These are phyloP conservation scores for Monosporascus sp. DNA, from an alignment of 2,329 filamentous ascomycete species.

Conservation along the genomic window DNA sequence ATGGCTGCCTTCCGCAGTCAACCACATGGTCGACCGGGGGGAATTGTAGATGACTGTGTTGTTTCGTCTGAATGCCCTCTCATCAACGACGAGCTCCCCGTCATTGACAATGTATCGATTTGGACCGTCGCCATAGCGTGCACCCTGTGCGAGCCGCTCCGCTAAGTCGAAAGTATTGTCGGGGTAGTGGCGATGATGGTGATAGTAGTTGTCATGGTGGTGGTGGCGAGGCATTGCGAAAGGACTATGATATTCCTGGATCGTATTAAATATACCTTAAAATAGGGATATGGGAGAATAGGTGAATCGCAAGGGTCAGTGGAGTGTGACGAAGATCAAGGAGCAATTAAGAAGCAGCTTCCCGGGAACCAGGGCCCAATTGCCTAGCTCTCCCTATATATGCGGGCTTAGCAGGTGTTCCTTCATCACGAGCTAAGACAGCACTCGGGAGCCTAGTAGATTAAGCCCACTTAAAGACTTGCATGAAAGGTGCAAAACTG, in stretches of 20 bases:
- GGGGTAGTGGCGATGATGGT: slow-evolving; percentile 4
- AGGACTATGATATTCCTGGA: neutral
- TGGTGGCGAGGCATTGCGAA: neutral
- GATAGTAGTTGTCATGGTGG: slow-evolving; percentile 2
- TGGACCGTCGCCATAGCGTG: slow-evolving; percentile 11
- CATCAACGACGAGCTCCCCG: slow-evolving; percentile 18
- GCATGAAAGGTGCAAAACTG: neutral
- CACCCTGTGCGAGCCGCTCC: slow-evolving; percentile 10
- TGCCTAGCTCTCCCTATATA: neutral
- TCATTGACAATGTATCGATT: slow-evolving; percentile 23
- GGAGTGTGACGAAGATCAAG: neutral
- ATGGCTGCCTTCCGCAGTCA: slow-evolving; percentile 1
- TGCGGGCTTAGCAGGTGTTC: neutral
- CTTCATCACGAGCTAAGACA: neutral
- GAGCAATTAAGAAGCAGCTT: neutral
- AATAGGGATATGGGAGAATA: no score
- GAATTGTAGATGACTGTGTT: slow-evolving; percentile 25
- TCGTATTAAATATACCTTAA: neutral
- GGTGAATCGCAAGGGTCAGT: neutral
- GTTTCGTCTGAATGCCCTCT: slow-evolving; percentile 11
- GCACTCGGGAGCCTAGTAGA: no score
- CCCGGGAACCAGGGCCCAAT: neutral
- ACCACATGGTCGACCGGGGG: slow-evolving; percentile 16
- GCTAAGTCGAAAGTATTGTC: slow-evolving; percentile 11
- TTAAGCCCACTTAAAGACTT: neutral